Percentiles rank a stretch among this genome's conserved stretches.
Evolutionary conservation across 2,329 filamentous ascomycete species (phyloP).

Genomic region (Talaromyces sp.): DNA sequence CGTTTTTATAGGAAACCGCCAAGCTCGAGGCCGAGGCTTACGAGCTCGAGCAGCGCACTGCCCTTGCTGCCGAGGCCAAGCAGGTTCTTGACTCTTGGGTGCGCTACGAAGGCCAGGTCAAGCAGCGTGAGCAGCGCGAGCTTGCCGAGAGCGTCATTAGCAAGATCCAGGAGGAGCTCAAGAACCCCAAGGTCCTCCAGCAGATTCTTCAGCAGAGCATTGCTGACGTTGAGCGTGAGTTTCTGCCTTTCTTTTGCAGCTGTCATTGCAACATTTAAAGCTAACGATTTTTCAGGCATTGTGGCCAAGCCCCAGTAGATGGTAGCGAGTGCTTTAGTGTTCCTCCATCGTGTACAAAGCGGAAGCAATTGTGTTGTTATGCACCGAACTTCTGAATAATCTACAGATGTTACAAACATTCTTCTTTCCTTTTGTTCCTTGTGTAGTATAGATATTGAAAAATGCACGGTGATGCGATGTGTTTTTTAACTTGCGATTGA

Average conservation of each 20-base stretch:
- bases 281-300: slow-evolving; percentile 28
- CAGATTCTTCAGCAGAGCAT: slow-evolving; percentile 98
- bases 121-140: slow-evolving; percentile 97
- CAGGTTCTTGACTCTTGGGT: slow-evolving; percentile 96
- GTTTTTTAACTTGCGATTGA: background rate
- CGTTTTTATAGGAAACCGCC: slow-evolving; percentile 75
- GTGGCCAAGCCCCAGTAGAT: slow-evolving; percentile 37
- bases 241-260: background rate
- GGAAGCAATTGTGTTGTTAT: slow-evolving; percentile 27
- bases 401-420: slow-evolving; percentile 21
- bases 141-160: slow-evolving; percentile 86
- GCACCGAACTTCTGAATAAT: slow-evolving; percentile 22
- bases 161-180: slow-evolving; percentile 98
- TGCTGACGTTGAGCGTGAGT: slow-evolving; percentile 87
- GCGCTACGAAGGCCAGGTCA: slow-evolving; percentile 96
- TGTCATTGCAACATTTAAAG: background rate
- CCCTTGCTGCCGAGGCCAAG: slow-evolving; percentile 90
- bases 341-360: slow-evolving; percentile 36
- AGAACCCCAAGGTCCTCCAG: slow-evolving; percentile 95
- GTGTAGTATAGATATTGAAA: slow-evolving; percentile 10
- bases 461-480: background rate
- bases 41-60: slow-evolving; percentile 95
- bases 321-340: slow-evolving; percentile 13
- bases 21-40: slow-evolving; percentile 92
- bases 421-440: slow-evolving; percentile 11